phyloP scores from a whole-genome alignment of 768 basidiomycete genomes.

The Grammothele lineata region DNA sequence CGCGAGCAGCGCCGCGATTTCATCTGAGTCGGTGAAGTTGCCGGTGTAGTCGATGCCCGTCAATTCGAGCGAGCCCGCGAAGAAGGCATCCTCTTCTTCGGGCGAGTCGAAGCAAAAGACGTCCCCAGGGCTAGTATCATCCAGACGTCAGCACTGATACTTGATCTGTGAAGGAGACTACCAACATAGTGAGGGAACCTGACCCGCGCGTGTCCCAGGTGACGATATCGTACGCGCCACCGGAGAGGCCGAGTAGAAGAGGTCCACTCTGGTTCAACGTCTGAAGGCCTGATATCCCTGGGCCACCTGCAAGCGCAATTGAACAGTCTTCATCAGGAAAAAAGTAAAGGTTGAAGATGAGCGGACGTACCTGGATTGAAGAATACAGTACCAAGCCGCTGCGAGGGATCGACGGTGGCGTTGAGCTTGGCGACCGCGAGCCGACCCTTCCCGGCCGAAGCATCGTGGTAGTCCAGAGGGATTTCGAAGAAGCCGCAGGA shows the following conservation, averaged over 20 bases:
- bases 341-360: not conserved
- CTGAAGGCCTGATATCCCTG: not conserved
- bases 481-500: conserved; percentile 2
- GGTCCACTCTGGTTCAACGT: not conserved
- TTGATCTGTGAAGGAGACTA: no score
- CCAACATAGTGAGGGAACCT: conserved; percentile 6
- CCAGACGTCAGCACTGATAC: no score
- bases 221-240: conserved; percentile 8
- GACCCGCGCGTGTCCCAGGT: conserved; percentile 12
- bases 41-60: conserved; percentile 8
- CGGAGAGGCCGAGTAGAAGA: not conserved
- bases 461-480: conserved; percentile 1
- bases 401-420: not conserved
- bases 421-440: conserved; percentile 2
- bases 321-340: no score
- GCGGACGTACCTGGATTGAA: not conserved
- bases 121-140: conserved; percentile 5
- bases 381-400: conserved; percentile 1
- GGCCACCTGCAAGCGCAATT: not conserved
- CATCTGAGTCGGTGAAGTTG: conserved; percentile 6
- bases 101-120: conserved; percentile 5
- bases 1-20: conserved; percentile 3
- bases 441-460: not conserved
- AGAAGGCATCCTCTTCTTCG: conserved; percentile 6
- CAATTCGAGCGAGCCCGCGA: conserved; percentile 6